Percentiles rank a stretch among this genome's conserved stretches.
Evolutionary conservation across 2,329 filamentous ascomycete genomes (phyloP).

Genomic region (Cucurbitaria berberidis): DNA sequence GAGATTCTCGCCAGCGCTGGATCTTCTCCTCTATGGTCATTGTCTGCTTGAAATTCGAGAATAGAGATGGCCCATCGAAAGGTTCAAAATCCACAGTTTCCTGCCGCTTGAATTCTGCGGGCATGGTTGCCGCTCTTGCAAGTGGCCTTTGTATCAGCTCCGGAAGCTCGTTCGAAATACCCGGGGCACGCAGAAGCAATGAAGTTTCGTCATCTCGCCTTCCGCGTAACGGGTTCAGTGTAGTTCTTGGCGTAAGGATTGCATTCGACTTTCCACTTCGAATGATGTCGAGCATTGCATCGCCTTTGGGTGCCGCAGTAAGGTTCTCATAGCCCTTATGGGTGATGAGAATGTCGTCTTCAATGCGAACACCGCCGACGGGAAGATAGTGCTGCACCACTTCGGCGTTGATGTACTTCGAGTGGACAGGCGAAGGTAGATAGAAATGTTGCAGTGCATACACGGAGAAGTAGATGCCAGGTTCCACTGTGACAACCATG

Average conservation of each 20-base stretch:
- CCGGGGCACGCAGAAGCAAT: slow-evolving; percentile 32
- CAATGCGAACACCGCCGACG: slow-evolving; percentile 76
- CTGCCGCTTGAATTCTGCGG: slow-evolving; percentile 9
- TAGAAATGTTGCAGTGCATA: slow-evolving; percentile 83
- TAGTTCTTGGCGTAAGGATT: background rate
- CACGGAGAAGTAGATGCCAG: slow-evolving; percentile 79
- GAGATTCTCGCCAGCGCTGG: slow-evolving; percentile 21
- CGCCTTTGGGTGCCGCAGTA: slow-evolving; percentile 73
- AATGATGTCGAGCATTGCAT: slow-evolving; percentile 67
- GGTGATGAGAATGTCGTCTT: slow-evolving; percentile 77
- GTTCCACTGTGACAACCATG: slow-evolving; percentile 64
- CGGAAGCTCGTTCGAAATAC: slow-evolving; percentile 22
- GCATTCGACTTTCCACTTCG: slow-evolving; percentile 20
- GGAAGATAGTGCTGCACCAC: slow-evolving; percentile 82
- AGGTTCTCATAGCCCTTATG: slow-evolving; percentile 72
- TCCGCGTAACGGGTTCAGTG: background rate
- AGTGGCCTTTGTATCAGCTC: slow-evolving; percentile 21
- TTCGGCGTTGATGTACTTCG: slow-evolving; percentile 75
- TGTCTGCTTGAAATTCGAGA: slow-evolving; percentile 27
- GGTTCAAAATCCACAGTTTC: slow-evolving; percentile 25
- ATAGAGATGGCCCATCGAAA: slow-evolving; percentile 26
- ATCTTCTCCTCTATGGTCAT: slow-evolving; percentile 35
- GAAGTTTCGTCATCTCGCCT: slow-evolving; percentile 5
- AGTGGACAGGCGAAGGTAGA: slow-evolving; percentile 72
- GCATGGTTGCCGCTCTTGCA: slow-evolving; percentile 31